Base-by-base conservation (phyloP, 2,329 filamentous ascomycete species). In the Kalaharituber pfeilii region DNA sequence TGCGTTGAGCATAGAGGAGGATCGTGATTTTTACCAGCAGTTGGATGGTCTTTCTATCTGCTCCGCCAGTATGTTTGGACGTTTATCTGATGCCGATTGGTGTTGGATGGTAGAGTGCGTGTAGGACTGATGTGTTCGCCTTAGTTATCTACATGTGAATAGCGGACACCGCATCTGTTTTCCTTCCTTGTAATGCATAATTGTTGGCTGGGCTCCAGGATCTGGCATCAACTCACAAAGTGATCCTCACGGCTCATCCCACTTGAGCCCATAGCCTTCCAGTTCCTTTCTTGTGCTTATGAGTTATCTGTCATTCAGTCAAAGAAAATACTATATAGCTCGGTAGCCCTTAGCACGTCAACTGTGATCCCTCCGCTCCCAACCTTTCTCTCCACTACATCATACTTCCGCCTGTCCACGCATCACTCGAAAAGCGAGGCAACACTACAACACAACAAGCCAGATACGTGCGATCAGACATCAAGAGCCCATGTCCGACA, bases 401-500 rank as follows among this genome's bases (percentile, higher is more conserved):
- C 55, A 57, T 53, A 54, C 53, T 47, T 51, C 49, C 28, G 33
- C 50, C 52, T 53, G 50, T 28, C 55, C 57, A 57, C 55, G 27
- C 52, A 47, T 30, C 27, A 15, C 33, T 51, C 26, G 22, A 29
- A 30, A 51, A n/a, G 24, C 28, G 22, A 51, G 24, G 25, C 28
- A 33, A n/a, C 6, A 22, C 50, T 29, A 33, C 28, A 13, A 51
- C 27, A 51, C 8, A 24, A 29, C 28, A n/a, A 24, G 7, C 13
- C 25, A n/a, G 8, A 20, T n/a, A 42, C 50, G 22, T 39, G 20
- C 33, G 33, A 39, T 18, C 15, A 39, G 33, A 24, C 22, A 49
- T 28, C 27, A 6, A 26, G 18, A 6, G 27, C n/a, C n/a, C 42
- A 50, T 57, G 50, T 61, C 59, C n/a, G 59, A 60, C 50, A 59